These are phyloP conservation scores for Psophocarpus tetragonolobus DNA, from an alignment of 306 rosid genomes.

Conservation along the genomic window DNA sequence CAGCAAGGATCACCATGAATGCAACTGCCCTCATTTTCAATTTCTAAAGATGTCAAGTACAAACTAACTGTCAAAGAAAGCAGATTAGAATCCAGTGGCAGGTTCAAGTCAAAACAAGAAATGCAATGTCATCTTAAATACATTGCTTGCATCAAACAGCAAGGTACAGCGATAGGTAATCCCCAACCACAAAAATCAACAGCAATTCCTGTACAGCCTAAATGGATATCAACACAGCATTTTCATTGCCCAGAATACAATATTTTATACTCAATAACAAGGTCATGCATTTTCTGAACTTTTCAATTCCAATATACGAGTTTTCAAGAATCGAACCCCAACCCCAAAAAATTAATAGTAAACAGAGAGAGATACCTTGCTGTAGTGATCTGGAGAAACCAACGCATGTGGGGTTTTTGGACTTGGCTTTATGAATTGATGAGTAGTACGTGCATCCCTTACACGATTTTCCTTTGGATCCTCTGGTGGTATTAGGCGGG, in stretches of 20 bases:
- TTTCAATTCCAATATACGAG: not conserved
- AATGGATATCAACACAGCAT: not conserved
- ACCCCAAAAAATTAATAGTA: not conserved
- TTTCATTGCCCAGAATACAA: not conserved
- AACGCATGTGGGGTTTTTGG: constrained; percentile 66
- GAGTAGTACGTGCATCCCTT: constrained; percentile 77
- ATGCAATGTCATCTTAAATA: not conserved
- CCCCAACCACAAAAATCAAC: not conserved
- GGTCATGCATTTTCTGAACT: not conserved
- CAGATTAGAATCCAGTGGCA: not conserved
- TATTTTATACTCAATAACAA: not conserved
- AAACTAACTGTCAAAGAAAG: not conserved
- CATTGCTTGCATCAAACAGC: not conserved
- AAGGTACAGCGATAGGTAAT: not conserved
- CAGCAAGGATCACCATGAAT: not conserved
- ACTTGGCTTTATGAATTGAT: constrained; percentile 64
- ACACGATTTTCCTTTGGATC: constrained; percentile 64
- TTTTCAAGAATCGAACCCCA: not conserved
- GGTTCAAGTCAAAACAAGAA: not conserved
- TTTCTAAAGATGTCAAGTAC: not conserved
- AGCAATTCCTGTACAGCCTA: not conserved
- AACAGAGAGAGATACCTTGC: constrained; percentile 48
- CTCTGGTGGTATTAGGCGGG: constrained; percentile 17
- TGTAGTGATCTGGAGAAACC: constrained; percentile 64
- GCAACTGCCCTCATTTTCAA: not conserved